phyloP scores from a whole-genome alignment of 2,329 filamentous ascomycete genomes.

The Stachybotrys chartarum region DNA sequence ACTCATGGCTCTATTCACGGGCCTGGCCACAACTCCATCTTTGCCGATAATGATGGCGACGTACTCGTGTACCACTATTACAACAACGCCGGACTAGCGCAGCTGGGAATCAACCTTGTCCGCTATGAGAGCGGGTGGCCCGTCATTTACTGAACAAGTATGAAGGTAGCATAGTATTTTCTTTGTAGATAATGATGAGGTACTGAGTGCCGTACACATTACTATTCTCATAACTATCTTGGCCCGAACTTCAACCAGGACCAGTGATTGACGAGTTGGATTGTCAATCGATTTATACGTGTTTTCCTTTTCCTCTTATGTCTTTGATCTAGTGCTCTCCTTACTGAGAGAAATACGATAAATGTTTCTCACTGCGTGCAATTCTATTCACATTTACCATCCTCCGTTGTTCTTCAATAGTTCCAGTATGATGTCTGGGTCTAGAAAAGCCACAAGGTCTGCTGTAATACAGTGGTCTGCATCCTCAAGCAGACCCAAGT shows the following conservation, averaged over 20 bases:
- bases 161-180: background rate
- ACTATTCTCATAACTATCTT: background rate
- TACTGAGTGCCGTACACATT: background rate
- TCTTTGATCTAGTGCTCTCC: background rate
- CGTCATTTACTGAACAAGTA: slow-evolving; percentile 16
- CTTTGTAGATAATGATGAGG: background rate
- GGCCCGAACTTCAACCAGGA: background rate
- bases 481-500: background rate
- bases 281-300: background rate
- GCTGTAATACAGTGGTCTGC: background rate
- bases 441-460: background rate
- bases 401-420: no score
- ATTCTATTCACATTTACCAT: background rate
- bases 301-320: background rate
- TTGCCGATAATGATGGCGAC: slow-evolving; percentile 21
- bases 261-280: background rate
- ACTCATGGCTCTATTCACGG: slow-evolving; percentile 19
- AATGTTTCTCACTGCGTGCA: background rate
- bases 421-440: background rate
- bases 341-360: background rate
- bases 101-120: slow-evolving; percentile 22
- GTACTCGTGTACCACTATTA: slow-evolving; percentile 25
- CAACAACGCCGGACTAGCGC: slow-evolving; percentile 12
- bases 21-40: slow-evolving; percentile 22
- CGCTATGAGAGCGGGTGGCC: slow-evolving; percentile 21